Evolutionary conservation across 305 asterid species (phyloP).

Genomic region (Rubia occidens): DNA sequence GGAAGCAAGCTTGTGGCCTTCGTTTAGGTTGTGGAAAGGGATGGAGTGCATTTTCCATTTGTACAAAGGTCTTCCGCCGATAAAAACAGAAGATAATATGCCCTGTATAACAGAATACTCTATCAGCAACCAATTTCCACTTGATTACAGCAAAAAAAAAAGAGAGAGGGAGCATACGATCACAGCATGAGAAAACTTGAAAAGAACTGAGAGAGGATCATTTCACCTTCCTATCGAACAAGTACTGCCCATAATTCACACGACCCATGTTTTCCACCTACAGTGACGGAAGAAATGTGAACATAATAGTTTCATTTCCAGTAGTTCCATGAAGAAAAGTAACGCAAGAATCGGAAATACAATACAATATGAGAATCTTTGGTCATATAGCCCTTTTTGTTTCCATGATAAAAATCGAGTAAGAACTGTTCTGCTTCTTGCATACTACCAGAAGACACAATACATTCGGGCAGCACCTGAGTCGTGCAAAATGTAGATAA

Average conservation of each 20-base stretch:
- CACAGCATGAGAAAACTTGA: background rate
- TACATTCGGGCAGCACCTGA: background rate
- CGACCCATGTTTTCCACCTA: conserved; percentile 99
- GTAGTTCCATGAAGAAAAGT: background rate
- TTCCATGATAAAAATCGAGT: background rate
- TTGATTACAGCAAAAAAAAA: background rate
- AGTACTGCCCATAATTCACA: conserved; percentile 65
- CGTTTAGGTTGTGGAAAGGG: conserved; percentile 51
- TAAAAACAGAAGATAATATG: conserved; percentile 62
- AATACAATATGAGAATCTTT: background rate
- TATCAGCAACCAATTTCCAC: background rate
- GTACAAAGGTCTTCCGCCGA: conserved; percentile 47
- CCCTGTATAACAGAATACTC: conserved; percentile 50
- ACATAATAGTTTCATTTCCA: background rate
- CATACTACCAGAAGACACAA: background rate
- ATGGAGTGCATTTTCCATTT: conserved; percentile 72
- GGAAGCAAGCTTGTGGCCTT: conserved; percentile 32
- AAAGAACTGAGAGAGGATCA: conserved; percentile 1
- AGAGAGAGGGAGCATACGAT: background rate
- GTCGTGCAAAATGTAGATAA: background rate
- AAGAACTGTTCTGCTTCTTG: background rate
- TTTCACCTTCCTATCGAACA: conserved; percentile 75
- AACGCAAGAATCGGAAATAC: background rate
- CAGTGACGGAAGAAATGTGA: conserved; percentile 6
- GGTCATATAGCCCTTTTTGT: background rate